Percentiles rank a stretch among this genome's conserved stretches.
These are phyloP conservation scores for Pseudogymnoascus sp. DNA, from an alignment of 2,329 filamentous ascomycete species.

Conservation along the genomic window DNA sequence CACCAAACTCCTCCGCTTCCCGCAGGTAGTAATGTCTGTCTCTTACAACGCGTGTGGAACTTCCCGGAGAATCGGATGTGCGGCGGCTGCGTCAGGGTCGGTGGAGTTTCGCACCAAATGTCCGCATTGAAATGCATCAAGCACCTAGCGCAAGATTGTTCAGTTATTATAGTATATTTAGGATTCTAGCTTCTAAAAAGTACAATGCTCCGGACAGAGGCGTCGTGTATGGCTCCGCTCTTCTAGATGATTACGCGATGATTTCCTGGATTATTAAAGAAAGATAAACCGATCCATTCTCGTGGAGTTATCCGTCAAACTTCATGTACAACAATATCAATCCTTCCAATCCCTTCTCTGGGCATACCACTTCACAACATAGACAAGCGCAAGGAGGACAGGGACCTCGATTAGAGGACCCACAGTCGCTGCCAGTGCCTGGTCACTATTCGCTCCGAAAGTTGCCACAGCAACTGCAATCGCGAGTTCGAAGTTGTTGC, in stretches of 20 bases:
- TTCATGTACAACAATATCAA: neutral
- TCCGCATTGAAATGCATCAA: no score
- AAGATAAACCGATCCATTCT: no score
- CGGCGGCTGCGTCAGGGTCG: neutral
- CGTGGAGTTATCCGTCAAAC: neutral
- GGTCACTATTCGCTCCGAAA: conserved; percentile 65
- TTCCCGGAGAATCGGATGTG: neutral
- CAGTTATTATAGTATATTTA: neutral
- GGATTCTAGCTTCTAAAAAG: neutral
- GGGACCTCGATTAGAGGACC: conserved; percentile 78
- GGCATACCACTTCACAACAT: conserved; percentile 54
- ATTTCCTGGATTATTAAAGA: neutral
- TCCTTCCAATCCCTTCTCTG: conserved; percentile 30
- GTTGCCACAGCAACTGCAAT: conserved; percentile 79
- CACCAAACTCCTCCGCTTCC: no score
- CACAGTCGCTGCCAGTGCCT: conserved; percentile 72
- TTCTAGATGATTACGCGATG: neutral
- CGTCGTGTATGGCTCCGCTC: neutral
- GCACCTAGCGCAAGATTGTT: no score
- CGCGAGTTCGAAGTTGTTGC: conserved; percentile 88
- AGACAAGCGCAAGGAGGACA: conserved; percentile 66
- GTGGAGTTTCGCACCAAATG: neutral
- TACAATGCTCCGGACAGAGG: neutral
- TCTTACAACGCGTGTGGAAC: neutral
- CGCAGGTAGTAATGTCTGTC: neutral